These are phyloP conservation scores for Conoideocrella luteorostrata DNA, from an alignment of 2,329 filamentous ascomycete species.

Conservation along the genomic window DNA sequence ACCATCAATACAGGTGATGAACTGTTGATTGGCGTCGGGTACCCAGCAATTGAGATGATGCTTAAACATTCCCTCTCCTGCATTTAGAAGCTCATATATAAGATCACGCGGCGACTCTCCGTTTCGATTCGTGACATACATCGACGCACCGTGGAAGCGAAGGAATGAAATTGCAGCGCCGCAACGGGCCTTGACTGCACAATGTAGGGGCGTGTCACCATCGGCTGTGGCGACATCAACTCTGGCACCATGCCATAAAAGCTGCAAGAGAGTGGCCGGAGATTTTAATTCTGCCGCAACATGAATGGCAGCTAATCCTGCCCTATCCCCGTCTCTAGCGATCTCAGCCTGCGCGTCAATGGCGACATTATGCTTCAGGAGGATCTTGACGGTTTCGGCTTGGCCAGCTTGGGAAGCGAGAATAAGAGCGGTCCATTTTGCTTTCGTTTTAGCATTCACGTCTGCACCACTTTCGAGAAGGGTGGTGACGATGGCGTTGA, in stretches of 20 bases:
- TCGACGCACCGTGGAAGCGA: constrained; percentile 10
- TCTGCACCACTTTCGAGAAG: constrained; percentile 9
- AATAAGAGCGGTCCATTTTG: constrained; percentile 6
- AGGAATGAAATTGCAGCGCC: constrained; percentile 7
- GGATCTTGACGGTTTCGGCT: constrained; percentile 7
- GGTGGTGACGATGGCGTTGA: neutral
- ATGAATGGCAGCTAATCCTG: constrained; percentile 5
- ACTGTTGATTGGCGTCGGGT: neutral
- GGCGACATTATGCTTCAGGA: constrained; percentile 6
- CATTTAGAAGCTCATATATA: neutral
- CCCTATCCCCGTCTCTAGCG: neutral
- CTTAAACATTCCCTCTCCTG: neutral
- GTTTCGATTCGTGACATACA: neutral
- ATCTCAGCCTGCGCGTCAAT: constrained; percentile 9
- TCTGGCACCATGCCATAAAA: neutral
- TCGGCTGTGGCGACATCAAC: neutral
- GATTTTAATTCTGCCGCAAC: constrained; percentile 4
- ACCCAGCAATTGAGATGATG: neutral
- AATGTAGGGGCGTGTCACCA: constrained; percentile 10
- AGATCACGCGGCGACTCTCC: constrained; percentile 1
- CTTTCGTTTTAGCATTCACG: constrained; percentile 7
- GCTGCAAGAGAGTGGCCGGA: neutral
- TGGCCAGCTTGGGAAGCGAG: constrained; percentile 8
- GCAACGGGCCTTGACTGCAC: constrained; percentile 7
- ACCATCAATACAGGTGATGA: neutral